These are phyloP conservation scores for Cyclotella cryptica DNA, from an alignment of 108 stramenopile species.

Conservation along the genomic window DNA sequence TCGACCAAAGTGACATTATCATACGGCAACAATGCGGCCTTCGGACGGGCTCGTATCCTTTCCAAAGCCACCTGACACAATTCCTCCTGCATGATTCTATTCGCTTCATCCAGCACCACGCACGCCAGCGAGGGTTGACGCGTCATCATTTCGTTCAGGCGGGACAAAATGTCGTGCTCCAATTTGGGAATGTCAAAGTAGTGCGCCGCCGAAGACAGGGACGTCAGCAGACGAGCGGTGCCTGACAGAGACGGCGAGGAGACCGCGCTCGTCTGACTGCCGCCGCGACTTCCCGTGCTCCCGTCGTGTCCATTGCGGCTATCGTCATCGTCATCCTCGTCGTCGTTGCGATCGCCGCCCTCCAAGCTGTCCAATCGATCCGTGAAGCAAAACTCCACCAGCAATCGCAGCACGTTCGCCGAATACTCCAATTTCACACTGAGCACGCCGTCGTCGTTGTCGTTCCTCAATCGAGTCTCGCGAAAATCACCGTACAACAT, in stretches of 20 bases:
- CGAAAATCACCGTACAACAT: conserved; percentile 53
- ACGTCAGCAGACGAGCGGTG: conserved; percentile 39
- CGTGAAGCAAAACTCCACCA: conserved; percentile 60
- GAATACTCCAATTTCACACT: conserved; percentile 51
- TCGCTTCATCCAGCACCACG: conserved; percentile 51
- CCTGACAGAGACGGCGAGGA: conserved; percentile 6
- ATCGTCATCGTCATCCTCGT: not conserved
- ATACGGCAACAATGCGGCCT: conserved; percentile 35
- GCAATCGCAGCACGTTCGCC: conserved; percentile 44
- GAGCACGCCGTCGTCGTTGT: conserved; percentile 13
- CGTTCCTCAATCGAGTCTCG: conserved; percentile 30
- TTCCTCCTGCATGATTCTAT: conserved; percentile 44
- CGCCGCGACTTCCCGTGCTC: not conserved
- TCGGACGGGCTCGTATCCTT: conserved; percentile 43
- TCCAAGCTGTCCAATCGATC: conserved; percentile 37
- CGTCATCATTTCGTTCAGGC: conserved; percentile 39
- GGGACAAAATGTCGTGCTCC: conserved; percentile 33
- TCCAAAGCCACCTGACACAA: conserved; percentile 28
- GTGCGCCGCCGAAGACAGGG: conserved; percentile 39
- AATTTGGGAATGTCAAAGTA: conserved; percentile 53
- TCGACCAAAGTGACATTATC: too few species aligned
- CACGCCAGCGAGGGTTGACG: conserved; percentile 47
- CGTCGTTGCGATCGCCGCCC: not conserved
- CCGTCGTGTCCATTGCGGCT: not conserved
- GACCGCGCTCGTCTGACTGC: too few species aligned